A percentile compares a stretch with the other conserved stretches of the same genome.
Evolutionary conservation across 495 filamentous ascomycete species (phyloP).

Genomic region (Trichoderma parareesei): DNA sequence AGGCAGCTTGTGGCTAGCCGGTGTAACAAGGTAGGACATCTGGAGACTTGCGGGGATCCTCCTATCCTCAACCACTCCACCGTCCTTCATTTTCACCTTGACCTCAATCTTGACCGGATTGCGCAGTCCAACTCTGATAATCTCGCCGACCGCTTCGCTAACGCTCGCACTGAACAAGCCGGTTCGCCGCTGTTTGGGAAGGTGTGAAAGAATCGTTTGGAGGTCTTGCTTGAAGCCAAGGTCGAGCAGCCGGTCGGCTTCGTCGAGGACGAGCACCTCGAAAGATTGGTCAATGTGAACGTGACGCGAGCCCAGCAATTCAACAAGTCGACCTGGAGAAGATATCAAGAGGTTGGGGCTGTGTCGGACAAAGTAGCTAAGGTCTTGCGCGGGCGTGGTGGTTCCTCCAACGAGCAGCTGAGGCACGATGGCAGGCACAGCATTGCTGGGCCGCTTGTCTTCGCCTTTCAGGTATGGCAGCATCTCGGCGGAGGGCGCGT

Average conservation of each 20-base stretch:
- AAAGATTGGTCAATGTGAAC: constrained; percentile 86
- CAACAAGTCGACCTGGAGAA: constrained; percentile 82
- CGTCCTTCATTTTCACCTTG: constrained; percentile 60
- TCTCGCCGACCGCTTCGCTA: constrained; percentile 80
- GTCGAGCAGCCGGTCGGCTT: constrained; percentile 87
- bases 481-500: constrained; percentile 61
- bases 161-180: constrained; percentile 91
- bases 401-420: constrained; percentile 84
- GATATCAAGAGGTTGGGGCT: constrained; percentile 82
- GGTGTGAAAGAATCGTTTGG: constrained; percentile 68
- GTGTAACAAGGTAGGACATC: constrained; percentile 75
- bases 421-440: constrained; percentile 56
- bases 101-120: constrained; percentile 93
- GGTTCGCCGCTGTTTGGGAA: constrained; percentile 90
- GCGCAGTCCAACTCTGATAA: constrained; percentile 83
- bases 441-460: constrained; percentile 42
- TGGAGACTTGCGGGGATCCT: constrained; percentile 82
- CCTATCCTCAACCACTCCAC: constrained; percentile 69
- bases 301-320: constrained; percentile 82
- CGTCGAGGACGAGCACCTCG: constrained; percentile 84
- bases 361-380: constrained; percentile 66
- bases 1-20: constrained; percentile 68
- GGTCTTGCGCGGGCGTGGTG: constrained; percentile 74
- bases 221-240: constrained; percentile 91
- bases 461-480: constrained; percentile 41